Conservation (phyloP, 345 rosid species). For the Pseudoturritis turrita region DNA sequence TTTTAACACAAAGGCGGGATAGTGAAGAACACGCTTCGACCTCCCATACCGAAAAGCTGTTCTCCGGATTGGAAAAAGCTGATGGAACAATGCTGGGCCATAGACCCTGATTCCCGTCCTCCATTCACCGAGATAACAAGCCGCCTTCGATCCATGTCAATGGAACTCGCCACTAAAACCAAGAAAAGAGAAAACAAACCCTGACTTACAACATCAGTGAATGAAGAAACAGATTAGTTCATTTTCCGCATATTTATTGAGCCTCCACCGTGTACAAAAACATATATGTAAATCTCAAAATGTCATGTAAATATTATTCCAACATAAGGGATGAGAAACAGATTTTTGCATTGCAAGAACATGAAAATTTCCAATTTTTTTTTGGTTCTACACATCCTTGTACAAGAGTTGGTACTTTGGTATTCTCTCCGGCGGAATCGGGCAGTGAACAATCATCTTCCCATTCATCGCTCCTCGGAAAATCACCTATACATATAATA, state of each 20-base stretch:
- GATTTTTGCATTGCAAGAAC: neutral
- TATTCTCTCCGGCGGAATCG: slow-evolving; percentile 73
- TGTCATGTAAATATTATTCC: neutral
- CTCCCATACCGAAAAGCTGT: slow-evolving; percentile 47
- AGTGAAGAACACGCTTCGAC: slow-evolving; percentile 59
- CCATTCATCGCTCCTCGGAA: slow-evolving; percentile 97
- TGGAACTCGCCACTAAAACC: slow-evolving; percentile 32
- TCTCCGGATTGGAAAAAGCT: slow-evolving; percentile 52
- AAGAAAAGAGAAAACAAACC: slow-evolving; percentile 30
- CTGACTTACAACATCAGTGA: slow-evolving; percentile 7
- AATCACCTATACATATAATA: slow-evolving; percentile 50
- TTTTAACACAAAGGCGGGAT: slow-evolving; percentile 47
- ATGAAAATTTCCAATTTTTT: neutral
- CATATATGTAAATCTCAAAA: neutral
- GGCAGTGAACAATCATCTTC: slow-evolving; percentile 75
- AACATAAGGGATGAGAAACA: slow-evolving; percentile 3
- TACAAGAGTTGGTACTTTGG: slow-evolving; percentile 77
- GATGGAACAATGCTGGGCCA: slow-evolving; percentile 68
- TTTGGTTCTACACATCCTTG: slow-evolving; percentile 46
- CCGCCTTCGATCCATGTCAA: slow-evolving; percentile 43
- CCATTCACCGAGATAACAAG: slow-evolving; percentile 57
- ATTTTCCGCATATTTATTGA: slow-evolving; percentile 1
- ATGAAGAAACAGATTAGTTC: neutral
- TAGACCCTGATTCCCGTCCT: slow-evolving; percentile 53
- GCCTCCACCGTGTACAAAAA: neutral